A percentile compares a stretch with the other conserved stretches of the same genome.
These are phyloP conservation scores for Penicillium simplicissimum DNA, from an alignment of 495 filamentous ascomycete species.

Conservation along the genomic window DNA sequence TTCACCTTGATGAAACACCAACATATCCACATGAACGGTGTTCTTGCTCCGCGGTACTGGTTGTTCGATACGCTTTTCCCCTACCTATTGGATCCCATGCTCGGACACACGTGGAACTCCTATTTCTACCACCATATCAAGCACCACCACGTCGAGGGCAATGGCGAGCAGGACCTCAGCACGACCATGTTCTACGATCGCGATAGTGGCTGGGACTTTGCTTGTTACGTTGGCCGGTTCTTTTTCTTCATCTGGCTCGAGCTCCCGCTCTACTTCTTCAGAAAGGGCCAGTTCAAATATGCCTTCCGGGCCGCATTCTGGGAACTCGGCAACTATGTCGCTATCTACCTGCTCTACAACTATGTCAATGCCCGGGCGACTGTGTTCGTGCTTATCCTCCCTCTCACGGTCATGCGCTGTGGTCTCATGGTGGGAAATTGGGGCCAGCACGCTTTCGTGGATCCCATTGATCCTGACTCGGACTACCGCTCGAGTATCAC, in stretches of 20 bases:
- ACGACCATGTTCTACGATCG: constrained; percentile 77
- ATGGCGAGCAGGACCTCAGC: constrained; percentile 73
- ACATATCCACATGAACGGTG: constrained; percentile 76
- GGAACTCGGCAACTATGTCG: constrained; percentile 55
- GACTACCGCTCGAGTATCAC: constrained; percentile 73
- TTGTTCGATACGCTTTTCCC: constrained; percentile 65
- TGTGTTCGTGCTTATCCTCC: constrained; percentile 60
- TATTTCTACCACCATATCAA: constrained; percentile 87
- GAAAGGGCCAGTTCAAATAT: constrained; percentile 51
- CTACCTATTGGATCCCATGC: constrained; percentile 71
- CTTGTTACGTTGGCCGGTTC: constrained; percentile 71
- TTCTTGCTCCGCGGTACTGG: constrained; percentile 52
- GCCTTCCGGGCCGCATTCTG: constrained; percentile 55
- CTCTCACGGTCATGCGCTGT: constrained; percentile 58
- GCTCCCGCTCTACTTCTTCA: constrained; percentile 69
- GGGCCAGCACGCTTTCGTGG: constrained; percentile 75
- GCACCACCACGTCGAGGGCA: constrained; percentile 80
- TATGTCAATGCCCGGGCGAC: constrained; percentile 53
- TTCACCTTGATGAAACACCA: constrained; percentile 84
- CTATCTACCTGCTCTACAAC: constrained; percentile 49
- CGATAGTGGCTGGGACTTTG: constrained; percentile 62
- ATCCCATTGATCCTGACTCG: constrained; percentile 65
- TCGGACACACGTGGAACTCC: constrained; percentile 81
- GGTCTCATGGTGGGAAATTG: constrained; percentile 75
- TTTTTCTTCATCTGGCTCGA: constrained; percentile 72